Base-by-base conservation (phyloP, 805 yeast species). In the Isabelozyma heimii region DNA sequence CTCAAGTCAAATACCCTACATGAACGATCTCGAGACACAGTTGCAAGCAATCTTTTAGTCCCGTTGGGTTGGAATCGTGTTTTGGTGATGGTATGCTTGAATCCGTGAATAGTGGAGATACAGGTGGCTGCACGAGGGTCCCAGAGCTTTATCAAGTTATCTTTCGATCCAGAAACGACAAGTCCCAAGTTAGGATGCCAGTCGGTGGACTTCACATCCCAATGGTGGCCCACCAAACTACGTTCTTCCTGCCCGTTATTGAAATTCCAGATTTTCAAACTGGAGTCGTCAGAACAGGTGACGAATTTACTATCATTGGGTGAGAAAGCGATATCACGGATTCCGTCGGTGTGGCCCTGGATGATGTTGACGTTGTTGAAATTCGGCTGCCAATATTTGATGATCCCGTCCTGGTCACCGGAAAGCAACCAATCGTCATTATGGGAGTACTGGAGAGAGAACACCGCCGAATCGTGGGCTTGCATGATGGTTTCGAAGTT, bases 331-430 rank as follows among this genome's bases (percentile, higher is more conserved):
- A 94, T 79, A 59, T 90, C 98, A 51, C 96, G 79, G 39, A 94
- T 80, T 8, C 89, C 88, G 65, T 89, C 94, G 5, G 87, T 76
- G 62, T 91, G 96, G 0, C 85, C 91, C 51, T 62, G 62, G 33
- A 84, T 65, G 27, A 89, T 85, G 63, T 92, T 91, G 43, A 95
- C 97, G 73, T 94, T 92, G 70, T 94, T 94, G 74, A 94, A 89
- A 68, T 94, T 94, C 5, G 97, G 96, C 69, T 91, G 98, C 99
- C 99, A 94, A 61, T 87, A 92, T 71, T 94, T 94, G 59, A 94
- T 80, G 5, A 78, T 75, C 24, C 99, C 99, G 49, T 86, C 91
- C 59, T 91, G 92, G 69, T 94, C 98, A 37, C 97, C 97, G 61
- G 95, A 85, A 20, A 94, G 73, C 51, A 94, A 77, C 98, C 98